These are phyloP conservation scores for Alternaria burnsii DNA, from an alignment of 2,329 filamentous ascomycete species.

Conservation along the genomic window DNA sequence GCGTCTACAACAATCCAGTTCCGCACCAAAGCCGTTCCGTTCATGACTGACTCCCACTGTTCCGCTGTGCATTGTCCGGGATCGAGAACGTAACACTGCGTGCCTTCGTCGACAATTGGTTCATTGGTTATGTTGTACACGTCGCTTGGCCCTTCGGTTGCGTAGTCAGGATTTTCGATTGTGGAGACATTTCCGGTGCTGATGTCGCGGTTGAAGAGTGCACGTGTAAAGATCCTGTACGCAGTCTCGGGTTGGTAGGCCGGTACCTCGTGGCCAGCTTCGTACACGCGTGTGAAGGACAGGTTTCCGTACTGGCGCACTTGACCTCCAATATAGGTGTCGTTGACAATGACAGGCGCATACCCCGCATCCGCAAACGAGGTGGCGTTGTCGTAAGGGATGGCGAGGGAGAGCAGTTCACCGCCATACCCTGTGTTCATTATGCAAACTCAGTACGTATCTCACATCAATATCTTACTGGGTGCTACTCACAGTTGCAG, in stretches of 20 bases:
- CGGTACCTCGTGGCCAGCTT: constrained; percentile 63
- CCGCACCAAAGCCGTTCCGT: constrained; percentile 40
- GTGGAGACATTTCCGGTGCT: constrained; percentile 62
- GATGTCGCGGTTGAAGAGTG: constrained; percentile 61
- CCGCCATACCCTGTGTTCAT: constrained; percentile 67
- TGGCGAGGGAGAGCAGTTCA: constrained; percentile 70
- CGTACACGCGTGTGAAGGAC: constrained; percentile 61
- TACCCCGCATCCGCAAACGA: constrained; percentile 75
- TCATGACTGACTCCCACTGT: constrained; percentile 45
- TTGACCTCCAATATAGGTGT: constrained; percentile 72
- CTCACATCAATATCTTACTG: neutral
- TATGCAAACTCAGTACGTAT: neutral
- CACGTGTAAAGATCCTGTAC: constrained; percentile 62
- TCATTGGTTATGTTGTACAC: constrained; percentile 58
- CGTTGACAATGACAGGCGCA: constrained; percentile 73
- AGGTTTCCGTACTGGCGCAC: constrained; percentile 79
- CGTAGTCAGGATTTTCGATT: constrained; percentile 50
- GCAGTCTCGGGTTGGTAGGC: constrained; percentile 59
- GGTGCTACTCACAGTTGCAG: constrained; percentile 59
- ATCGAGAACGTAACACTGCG: constrained; percentile 47
- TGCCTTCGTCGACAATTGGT: constrained; percentile 51
- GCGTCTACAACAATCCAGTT: constrained; percentile 48
- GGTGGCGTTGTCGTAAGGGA: constrained; percentile 61
- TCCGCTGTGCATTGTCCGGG: constrained; percentile 39
- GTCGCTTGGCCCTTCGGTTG: constrained; percentile 46